Conservation (phyloP, 441 rosid genomes). For the Arabidopsis lyrata region DNA sequence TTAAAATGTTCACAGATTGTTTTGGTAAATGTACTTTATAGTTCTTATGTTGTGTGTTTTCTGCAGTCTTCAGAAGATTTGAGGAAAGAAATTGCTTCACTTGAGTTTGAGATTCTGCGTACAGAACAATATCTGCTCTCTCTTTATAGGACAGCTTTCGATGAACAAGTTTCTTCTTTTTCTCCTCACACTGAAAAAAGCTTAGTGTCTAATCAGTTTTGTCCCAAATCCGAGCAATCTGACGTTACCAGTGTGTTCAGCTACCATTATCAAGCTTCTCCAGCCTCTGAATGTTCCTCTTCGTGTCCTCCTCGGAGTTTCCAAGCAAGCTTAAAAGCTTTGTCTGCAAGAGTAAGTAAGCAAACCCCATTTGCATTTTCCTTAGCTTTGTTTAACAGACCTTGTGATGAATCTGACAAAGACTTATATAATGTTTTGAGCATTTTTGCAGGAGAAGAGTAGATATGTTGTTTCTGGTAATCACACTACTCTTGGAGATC, state of each 20-base stretch:
- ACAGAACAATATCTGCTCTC: conserved; percentile 74
- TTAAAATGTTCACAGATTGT: conserved; percentile 8
- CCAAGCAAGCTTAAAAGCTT: conserved; percentile 50
- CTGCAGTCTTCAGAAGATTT: conserved; percentile 69
- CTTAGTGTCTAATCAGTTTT: conserved; percentile 39
- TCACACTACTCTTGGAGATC: conserved; percentile 72
- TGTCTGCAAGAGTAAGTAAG: conserved; percentile 55
- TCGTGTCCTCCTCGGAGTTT: conserved; percentile 50
- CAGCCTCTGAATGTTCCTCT: conserved; percentile 49
- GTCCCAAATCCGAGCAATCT: conserved; percentile 44
- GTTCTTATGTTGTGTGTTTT: conserved; percentile 5
- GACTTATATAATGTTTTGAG: not conserved
- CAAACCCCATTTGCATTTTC: conserved; percentile 5
- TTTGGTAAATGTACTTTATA: not conserved
- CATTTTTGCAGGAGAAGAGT: conserved; percentile 51
- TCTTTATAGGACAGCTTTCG: conserved; percentile 75
- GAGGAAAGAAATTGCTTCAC: conserved; percentile 70
- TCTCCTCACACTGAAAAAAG: conserved; percentile 45
- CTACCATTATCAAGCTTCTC: conserved; percentile 52
- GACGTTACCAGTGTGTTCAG: conserved; percentile 34
- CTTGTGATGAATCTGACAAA: not conserved
- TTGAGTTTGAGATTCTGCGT: conserved; percentile 72
- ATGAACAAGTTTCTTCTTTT: conserved; percentile 53
- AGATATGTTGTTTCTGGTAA: conserved; percentile 47
- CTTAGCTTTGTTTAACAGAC: not conserved